Conservation (phyloP, 768 basidiomycete genomes). For the Agaricus blazei region DNA sequence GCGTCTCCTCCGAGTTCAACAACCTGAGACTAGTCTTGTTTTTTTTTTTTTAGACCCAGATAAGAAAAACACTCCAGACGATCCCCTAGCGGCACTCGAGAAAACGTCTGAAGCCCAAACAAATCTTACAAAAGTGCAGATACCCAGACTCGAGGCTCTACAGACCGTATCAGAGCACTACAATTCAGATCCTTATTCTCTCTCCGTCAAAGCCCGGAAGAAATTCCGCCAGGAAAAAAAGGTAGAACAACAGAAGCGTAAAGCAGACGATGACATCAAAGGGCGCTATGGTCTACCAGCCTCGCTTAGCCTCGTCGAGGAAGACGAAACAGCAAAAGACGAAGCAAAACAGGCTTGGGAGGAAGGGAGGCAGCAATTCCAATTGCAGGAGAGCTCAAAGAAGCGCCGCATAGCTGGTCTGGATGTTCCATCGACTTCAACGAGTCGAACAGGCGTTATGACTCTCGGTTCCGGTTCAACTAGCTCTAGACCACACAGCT, state of each 20-base stretch:
- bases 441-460: conserved; percentile 10
- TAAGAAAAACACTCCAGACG: conserved; percentile 64
- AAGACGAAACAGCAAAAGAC: conserved; percentile 52
- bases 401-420: conserved; percentile 35
- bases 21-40: neutral
- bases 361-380: conserved; percentile 43
- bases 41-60: conserved; percentile 36
- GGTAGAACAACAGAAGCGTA: conserved; percentile 60
- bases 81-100: conserved; percentile 86
- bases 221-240: conserved; percentile 88
- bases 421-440: conserved; percentile 19
- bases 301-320: conserved; percentile 58
- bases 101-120: conserved; percentile 81
- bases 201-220: conserved; percentile 71
- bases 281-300: conserved; percentile 74
- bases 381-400: conserved; percentile 38
- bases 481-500: neutral
- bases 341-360: conserved; percentile 65
- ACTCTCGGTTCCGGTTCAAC: neutral
- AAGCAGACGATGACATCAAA: conserved; percentile 67
- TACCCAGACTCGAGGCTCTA: conserved; percentile 77
- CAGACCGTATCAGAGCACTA: conserved; percentile 72
- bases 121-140: conserved; percentile 64
- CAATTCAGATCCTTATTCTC: conserved; percentile 81
- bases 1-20: neutral